phyloP scores from a whole-genome alignment of 768 basidiomycete species.

The Glaciozyma martinii region DNA sequence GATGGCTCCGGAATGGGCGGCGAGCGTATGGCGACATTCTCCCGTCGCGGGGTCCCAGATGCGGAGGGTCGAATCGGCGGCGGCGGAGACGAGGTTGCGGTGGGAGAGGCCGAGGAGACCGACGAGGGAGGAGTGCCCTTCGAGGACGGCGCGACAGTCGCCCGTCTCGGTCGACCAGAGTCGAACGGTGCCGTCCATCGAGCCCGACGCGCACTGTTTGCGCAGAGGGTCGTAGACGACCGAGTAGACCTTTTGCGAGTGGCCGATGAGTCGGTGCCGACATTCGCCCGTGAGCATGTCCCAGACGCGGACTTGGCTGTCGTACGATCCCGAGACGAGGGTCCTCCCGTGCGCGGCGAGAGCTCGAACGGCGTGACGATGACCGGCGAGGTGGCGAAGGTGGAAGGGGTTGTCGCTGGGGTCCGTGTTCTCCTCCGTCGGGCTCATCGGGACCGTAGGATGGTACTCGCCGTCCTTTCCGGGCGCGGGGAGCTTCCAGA shows the following conservation, averaged over 20 bases:
- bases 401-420: slow-evolving; percentile 76
- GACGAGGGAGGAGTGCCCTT: slow-evolving; percentile 89
- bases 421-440: slow-evolving; percentile 38
- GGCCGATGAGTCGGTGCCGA: slow-evolving; percentile 70
- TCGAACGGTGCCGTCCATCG: slow-evolving; percentile 96
- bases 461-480: slow-evolving; percentile 68
- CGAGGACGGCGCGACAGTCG: slow-evolving; percentile 65
- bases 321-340: slow-evolving; percentile 83
- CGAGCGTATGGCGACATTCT: slow-evolving; percentile 67
- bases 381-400: slow-evolving; percentile 67
- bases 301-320: slow-evolving; percentile 52
- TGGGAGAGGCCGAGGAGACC: slow-evolving; percentile 84
- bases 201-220: slow-evolving; percentile 88
- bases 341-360: slow-evolving; percentile 66
- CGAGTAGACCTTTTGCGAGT: slow-evolving; percentile 81
- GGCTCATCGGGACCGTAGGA: slow-evolving; percentile 51
- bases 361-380: slow-evolving; percentile 70
- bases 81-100: slow-evolving; percentile 85
- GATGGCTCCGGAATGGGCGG: slow-evolving; percentile 92
- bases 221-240: slow-evolving; percentile 80
- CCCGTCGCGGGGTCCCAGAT: slow-evolving; percentile 88
- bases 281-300: slow-evolving; percentile 48
- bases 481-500: slow-evolving; percentile 60
- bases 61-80: slow-evolving; percentile 88
- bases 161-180: slow-evolving; percentile 83